Percentiles rank a stretch among this genome's conserved stretches.
These are phyloP conservation scores for Fusarium albidum DNA, from an alignment of 2,329 filamentous ascomycete species.

Conservation along the genomic window DNA sequence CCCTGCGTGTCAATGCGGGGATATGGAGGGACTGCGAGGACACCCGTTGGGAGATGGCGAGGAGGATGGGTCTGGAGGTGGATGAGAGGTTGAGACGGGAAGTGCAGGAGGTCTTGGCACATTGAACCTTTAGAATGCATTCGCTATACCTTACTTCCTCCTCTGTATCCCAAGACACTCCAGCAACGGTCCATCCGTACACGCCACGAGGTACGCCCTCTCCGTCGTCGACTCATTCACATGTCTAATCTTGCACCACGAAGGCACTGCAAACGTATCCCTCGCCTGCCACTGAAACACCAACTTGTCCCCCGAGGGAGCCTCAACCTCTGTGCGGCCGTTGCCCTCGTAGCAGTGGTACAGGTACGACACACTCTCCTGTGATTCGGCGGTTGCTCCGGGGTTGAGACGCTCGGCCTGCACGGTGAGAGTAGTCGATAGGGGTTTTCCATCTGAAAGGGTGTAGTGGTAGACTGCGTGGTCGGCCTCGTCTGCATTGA, in stretches of 20 bases:
- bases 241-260: constrained; percentile 60
- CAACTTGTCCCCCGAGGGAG: constrained; percentile 41
- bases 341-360: constrained; percentile 61
- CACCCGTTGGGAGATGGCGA: too few species aligned
- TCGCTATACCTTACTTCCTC: constrained; percentile 1
- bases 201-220: constrained; percentile 45
- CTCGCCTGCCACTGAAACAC: constrained; percentile 53
- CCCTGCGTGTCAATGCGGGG: too few species aligned
- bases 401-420: constrained; percentile 57
- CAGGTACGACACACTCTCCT: constrained; percentile 59
- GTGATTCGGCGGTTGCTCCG: constrained; percentile 44
- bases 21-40: too few species aligned
- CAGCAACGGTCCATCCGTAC: constrained; percentile 46
- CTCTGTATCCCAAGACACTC: constrained; percentile 28
- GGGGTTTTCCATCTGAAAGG: constrained; percentile 37
- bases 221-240: constrained; percentile 43
- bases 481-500: constrained; percentile 45
- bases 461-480: constrained; percentile 49
- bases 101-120: too few species aligned
- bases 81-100: too few species aligned
- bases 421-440: constrained; percentile 57
- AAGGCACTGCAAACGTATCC: constrained; percentile 63
- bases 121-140: too few species aligned
- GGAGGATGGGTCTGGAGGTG: too few species aligned
- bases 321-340: constrained; percentile 52